Evolutionary conservation across 2,329 filamentous ascomycete genomes (phyloP).

Genomic region (Neopestalotiopsis clavispora): DNA sequence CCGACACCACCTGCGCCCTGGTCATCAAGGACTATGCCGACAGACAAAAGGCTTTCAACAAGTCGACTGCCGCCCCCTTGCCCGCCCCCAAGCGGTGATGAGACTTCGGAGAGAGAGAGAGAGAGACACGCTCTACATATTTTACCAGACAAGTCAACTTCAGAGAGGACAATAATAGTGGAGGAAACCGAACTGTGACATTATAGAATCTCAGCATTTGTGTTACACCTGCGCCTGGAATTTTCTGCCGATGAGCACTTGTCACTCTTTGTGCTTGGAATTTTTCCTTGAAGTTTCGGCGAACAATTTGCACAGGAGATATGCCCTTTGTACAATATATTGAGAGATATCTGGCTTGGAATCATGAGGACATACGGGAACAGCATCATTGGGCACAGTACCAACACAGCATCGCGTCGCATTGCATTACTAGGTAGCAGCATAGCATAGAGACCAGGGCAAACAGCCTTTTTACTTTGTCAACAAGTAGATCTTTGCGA

Average conservation of each 20-base stretch:
- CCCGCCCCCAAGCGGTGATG: conserved; percentile 21
- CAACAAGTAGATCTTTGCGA: background rate
- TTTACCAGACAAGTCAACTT: background rate
- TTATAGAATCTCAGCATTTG: conserved; percentile 15
- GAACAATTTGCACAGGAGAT: background rate
- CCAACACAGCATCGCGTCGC: conserved; percentile 19
- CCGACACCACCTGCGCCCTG: conserved; percentile 83
- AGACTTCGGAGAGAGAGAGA: no score
- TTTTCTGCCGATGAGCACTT: background rate
- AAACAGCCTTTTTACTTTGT: background rate
- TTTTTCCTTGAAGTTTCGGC: background rate
- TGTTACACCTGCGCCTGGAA: background rate
- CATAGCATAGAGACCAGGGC: conserved; percentile 18
- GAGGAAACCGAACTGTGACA: conserved; percentile 16
- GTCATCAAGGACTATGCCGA: conserved; percentile 80
- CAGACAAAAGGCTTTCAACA: conserved; percentile 62
- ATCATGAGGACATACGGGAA: background rate
- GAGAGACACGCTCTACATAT: no score
- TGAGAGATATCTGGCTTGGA: conserved; percentile 9
- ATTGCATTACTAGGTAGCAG: conserved; percentile 23
- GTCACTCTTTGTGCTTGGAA: background rate
- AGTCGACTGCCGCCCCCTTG: conserved; percentile 29
- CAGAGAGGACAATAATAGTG: conserved; percentile 10
- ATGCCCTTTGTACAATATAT: background rate
- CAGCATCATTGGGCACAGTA: background rate